phyloP scores from a whole-genome alignment of 768 basidiomycete genomes.

The Candolleomyces eurysporus region DNA sequence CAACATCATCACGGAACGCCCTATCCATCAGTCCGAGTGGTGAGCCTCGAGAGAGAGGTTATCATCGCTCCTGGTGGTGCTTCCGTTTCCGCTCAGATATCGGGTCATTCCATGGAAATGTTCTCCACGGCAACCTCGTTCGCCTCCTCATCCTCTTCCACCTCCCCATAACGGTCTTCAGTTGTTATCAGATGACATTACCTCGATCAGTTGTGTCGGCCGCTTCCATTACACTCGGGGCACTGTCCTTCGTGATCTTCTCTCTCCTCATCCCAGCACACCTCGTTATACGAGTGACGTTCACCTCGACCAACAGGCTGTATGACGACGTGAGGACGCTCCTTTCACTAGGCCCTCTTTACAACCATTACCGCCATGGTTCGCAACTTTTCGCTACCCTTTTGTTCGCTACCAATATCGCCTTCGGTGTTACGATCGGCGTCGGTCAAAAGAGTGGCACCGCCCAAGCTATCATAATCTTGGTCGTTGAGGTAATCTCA shows the following conservation, averaged over 20 bases:
- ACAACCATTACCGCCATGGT: constrained; percentile 91
- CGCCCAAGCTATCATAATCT: constrained; percentile 85
- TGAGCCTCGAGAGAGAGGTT: constrained; percentile 29
- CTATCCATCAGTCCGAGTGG: constrained; percentile 20
- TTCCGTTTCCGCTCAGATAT: constrained; percentile 58
- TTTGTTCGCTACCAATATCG: constrained; percentile 78
- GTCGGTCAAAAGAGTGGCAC: constrained; percentile 89
- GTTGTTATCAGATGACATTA: constrained; percentile 80
- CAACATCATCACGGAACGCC: neutral
- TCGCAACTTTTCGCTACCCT: constrained; percentile 86
- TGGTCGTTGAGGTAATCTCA: constrained; percentile 84
- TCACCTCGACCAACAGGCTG: constrained; percentile 83
- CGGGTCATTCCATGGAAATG: constrained; percentile 76
- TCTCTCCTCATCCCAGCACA: constrained; percentile 75
- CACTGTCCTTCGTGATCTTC: constrained; percentile 74
- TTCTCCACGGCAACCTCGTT: constrained; percentile 87
- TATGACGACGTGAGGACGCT: constrained; percentile 95
- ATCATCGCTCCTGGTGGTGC: constrained; percentile 41
- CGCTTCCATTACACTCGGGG: constrained; percentile 74
- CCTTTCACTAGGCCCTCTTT: constrained; percentile 86
- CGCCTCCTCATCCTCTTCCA: constrained; percentile 92
- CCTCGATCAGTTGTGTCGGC: constrained; percentile 48
- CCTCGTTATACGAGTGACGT: constrained; percentile 73
- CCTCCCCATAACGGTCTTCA: constrained; percentile 90
- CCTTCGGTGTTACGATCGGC: constrained; percentile 82